phyloP scores from a whole-genome alignment of 768 basidiomycete species.

The Cystofilobasidium bisporidii region DNA sequence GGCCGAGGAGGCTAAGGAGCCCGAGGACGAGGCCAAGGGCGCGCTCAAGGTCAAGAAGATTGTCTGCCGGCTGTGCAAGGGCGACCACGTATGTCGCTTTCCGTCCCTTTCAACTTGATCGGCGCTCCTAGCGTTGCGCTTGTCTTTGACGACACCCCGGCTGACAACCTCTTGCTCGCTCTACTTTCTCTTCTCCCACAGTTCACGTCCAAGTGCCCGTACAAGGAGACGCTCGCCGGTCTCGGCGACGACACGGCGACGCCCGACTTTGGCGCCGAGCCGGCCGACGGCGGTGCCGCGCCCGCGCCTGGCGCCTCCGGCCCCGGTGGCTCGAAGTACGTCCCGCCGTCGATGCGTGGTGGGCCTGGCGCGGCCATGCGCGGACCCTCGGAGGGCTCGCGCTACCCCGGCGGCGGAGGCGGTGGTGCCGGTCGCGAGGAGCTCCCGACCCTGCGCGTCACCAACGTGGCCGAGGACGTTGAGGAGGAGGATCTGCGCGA shows the following conservation, averaged over 20 bases:
- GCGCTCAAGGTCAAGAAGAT: conserved; percentile 66
- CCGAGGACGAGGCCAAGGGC: conserved; percentile 50
- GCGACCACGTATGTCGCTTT: conserved; percentile 56
- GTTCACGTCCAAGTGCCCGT: conserved; percentile 96
- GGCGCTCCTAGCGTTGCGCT: not conserved
- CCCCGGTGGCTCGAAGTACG: conserved; percentile 53
- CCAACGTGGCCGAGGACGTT: conserved; percentile 91
- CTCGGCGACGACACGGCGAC: conserved; percentile 44
- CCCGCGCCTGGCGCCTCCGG: conserved; percentile 42
- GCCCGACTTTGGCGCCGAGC: conserved; percentile 12
- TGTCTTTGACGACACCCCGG: too few species aligned
- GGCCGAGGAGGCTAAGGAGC: conserved; percentile 44
- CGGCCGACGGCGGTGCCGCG: conserved; percentile 30
- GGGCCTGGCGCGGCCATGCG: conserved; percentile 51
- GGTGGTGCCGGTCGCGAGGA: conserved; percentile 63
- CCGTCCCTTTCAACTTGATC: not conserved
- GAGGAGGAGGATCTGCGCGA: conserved; percentile 89
- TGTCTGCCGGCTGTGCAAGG: conserved; percentile 85
- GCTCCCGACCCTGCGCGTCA: conserved; percentile 89
- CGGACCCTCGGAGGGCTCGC: conserved; percentile 48
- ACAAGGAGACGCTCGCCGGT: conserved; percentile 82
- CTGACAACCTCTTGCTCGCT: not conserved
- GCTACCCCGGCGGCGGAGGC: conserved; percentile 48
- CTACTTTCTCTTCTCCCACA: not conserved
- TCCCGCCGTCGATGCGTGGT: conserved; percentile 79